phyloP scores from a whole-genome alignment of 2,329 filamentous ascomycete genomes.

The Fusarium sp. region DNA sequence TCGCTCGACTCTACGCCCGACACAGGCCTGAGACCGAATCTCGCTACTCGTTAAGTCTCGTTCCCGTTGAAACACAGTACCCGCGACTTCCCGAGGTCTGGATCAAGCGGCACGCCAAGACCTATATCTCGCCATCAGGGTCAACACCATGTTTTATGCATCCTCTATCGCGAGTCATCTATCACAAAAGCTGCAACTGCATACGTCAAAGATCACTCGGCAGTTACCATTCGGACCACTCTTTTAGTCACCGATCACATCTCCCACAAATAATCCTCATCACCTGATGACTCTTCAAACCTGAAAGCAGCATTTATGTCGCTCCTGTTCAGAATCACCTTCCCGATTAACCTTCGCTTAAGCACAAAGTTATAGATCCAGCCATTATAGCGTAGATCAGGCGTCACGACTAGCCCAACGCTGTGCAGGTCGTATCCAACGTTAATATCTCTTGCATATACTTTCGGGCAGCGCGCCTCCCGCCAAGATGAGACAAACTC shows the following conservation, averaged over 20 bases:
- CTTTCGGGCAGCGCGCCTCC: not conserved
- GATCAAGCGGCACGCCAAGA: not conserved
- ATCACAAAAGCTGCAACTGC: not conserved
- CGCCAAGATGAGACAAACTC: not conserved
- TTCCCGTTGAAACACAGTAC: not conserved
- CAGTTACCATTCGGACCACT: not conserved
- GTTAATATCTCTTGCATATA: not conserved
- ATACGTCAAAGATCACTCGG: not conserved
- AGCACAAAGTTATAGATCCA: not conserved
- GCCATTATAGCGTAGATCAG: not conserved
- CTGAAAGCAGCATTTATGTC: not conserved
- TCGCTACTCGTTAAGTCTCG: not conserved
- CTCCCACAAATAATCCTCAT: not conserved
- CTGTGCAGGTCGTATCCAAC: not conserved
- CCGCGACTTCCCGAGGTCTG: not conserved
- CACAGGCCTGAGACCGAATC: not conserved
- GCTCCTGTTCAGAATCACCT: not conserved
- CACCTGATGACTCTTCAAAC: not conserved
- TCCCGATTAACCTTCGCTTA: slow-evolving; percentile 2
- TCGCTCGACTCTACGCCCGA: not conserved
- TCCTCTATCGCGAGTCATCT: not conserved
- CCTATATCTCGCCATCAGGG: not conserved
- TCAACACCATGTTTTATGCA: not conserved
- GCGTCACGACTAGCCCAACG: not conserved
- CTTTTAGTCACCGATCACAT: not conserved